phyloP scores from a whole-genome alignment of 208 protist species.

The Lotmaria passim region DNA sequence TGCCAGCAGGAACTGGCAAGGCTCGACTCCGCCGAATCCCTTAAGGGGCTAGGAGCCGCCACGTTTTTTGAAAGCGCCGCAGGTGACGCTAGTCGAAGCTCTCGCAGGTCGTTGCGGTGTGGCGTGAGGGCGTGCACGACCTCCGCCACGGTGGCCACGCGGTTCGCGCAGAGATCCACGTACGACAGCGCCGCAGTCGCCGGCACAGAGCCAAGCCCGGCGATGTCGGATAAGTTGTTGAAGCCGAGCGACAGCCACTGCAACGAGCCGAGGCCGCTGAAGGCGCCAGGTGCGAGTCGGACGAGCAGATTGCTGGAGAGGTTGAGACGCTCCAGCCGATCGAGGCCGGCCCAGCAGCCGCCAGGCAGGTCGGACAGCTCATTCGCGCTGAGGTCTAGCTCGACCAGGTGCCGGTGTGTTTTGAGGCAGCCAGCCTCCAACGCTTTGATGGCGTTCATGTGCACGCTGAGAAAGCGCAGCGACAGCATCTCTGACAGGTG shows the following conservation, averaged over 20 bases:
- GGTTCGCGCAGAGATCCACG: slow-evolving; percentile 80
- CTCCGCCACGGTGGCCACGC: slow-evolving; percentile 40
- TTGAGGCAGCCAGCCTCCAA: slow-evolving; percentile 37
- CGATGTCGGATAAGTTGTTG: slow-evolving; percentile 61
- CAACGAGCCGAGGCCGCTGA: slow-evolving; percentile 50
- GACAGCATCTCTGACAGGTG: slow-evolving; percentile 58
- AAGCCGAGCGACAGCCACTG: slow-evolving; percentile 80
- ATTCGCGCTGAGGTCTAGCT: slow-evolving; percentile 84
- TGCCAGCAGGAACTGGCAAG: slow-evolving; percentile 4
- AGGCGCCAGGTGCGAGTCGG: slow-evolving; percentile 27
- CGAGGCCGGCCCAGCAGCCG: slow-evolving; percentile 54
- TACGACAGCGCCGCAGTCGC: slow-evolving; percentile 44
- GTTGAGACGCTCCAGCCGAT: slow-evolving; percentile 64
- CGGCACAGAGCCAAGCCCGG: slow-evolving; percentile 53
- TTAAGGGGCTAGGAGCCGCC: background rate
- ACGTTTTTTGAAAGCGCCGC: background rate
- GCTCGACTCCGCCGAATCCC: background rate
- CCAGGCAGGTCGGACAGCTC: slow-evolving; percentile 43
- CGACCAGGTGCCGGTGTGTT: slow-evolving; percentile 56
- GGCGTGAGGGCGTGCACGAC: slow-evolving; percentile 40
- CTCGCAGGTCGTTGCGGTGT: slow-evolving; percentile 47
- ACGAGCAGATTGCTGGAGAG: slow-evolving; percentile 74
- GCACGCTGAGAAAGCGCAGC: slow-evolving; percentile 66
- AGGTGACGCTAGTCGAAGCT: slow-evolving; percentile 62
- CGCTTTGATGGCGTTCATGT: slow-evolving; percentile 77